Conservation (phyloP, 441 rosid species). For the Capsella rubella region DNA sequence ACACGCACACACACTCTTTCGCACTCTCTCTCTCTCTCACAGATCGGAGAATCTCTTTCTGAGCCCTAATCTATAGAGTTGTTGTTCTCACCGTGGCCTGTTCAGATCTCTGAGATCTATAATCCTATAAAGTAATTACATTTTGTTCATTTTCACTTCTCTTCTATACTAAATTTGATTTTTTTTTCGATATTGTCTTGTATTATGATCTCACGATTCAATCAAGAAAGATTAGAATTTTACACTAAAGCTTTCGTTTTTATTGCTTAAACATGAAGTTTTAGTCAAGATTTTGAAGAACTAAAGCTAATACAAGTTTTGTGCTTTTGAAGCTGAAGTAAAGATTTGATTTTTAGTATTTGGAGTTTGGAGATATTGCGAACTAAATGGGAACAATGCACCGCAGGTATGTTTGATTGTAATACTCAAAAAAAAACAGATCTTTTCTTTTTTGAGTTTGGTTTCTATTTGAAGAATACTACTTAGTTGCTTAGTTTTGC, state of each 20-base stretch:
- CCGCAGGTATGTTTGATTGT: slow-evolving; percentile 60
- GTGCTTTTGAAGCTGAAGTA: background rate
- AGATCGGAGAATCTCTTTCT: slow-evolving; percentile 31
- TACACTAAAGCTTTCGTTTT: background rate
- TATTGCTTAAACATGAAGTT: background rate
- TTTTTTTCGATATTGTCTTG: background rate
- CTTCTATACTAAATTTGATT: too few relatives aligned
- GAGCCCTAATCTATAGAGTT: slow-evolving; percentile 4
- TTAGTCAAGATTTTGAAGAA: background rate
- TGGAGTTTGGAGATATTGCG: slow-evolving; percentile 35
- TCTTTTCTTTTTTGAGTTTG: background rate
- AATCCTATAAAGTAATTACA: slow-evolving; percentile 8
- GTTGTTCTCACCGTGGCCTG: background rate
- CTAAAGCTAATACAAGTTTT: too few relatives aligned
- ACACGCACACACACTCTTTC: background rate
- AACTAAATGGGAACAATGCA: slow-evolving; percentile 55
- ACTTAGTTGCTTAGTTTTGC: slow-evolving; percentile 46
- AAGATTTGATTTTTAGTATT: background rate
- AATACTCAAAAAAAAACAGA: background rate
- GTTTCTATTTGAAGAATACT: slow-evolving; percentile 28
- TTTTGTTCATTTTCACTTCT: background rate
- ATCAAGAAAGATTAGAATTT: too few relatives aligned
- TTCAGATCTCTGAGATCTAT: slow-evolving; percentile 16
- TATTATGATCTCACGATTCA: background rate
- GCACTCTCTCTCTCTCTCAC: slow-evolving; percentile 9